phyloP scores from a whole-genome alignment of 2,329 filamentous ascomycete genomes.

The Ceratocystis cubensis region DNA sequence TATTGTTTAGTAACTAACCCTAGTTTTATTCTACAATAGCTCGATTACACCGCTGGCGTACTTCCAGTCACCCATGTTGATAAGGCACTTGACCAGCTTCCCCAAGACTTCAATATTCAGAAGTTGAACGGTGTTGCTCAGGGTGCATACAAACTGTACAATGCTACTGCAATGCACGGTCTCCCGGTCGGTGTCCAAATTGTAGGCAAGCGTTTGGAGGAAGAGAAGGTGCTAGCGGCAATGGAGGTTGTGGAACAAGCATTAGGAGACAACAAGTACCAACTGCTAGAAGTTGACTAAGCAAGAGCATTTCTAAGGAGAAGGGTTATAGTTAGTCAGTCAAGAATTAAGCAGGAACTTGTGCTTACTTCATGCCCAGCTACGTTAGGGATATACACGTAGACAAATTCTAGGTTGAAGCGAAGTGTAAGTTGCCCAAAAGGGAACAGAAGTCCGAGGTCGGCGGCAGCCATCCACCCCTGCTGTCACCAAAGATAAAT shows the following conservation, averaged over 20 bases:
- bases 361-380: background rate
- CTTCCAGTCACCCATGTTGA: conserved; percentile 80
- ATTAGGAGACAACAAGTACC: conserved; percentile 45
- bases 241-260: conserved; percentile 72
- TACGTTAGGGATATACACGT: background rate
- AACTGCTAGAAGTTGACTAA: conserved; percentile 38
- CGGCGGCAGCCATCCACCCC: conserved; percentile 15
- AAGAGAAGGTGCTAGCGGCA: conserved; percentile 72
- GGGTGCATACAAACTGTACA: conserved; percentile 77
- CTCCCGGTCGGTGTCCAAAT: conserved; percentile 78
- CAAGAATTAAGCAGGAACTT: background rate
- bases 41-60: conserved; percentile 76
- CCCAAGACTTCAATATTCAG: conserved; percentile 45
- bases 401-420: background rate
- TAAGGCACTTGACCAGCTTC: conserved; percentile 50
- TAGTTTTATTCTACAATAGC: conserved; percentile 31
- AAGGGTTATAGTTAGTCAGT: conserved; percentile 11
- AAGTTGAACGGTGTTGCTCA: conserved; percentile 66
- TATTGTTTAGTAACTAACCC: background rate
- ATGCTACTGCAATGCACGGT: conserved; percentile 71
- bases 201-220: conserved; percentile 65
- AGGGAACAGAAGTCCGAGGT: conserved; percentile 21
- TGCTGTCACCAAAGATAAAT: background rate
- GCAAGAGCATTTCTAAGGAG: background rate
- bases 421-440: conserved; percentile 12